Evolutionary conservation across 208 protist genomes (phyloP).

Genomic region (Cochliopodium minus): DNA sequence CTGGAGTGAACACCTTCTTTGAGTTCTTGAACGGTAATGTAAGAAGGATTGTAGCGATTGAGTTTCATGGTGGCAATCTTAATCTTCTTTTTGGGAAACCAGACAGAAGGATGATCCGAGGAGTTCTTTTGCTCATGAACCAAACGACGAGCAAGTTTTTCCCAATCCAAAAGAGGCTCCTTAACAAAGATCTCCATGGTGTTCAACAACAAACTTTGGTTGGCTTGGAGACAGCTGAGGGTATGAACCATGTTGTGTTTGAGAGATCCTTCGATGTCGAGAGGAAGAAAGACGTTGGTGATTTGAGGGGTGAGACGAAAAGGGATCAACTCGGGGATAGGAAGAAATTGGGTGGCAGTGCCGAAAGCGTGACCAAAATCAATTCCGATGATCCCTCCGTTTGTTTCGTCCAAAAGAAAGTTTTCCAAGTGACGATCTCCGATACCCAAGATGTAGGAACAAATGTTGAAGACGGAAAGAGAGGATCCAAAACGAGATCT

Average conservation of each 20-base stretch:
- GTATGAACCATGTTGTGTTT: slow-evolving; percentile 41
- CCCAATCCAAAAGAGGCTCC: slow-evolving; percentile 57
- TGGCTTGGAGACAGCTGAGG: slow-evolving; percentile 27
- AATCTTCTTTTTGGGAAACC: slow-evolving; percentile 42
- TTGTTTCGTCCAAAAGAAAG: slow-evolving; percentile 46
- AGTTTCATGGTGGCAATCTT: slow-evolving; percentile 34
- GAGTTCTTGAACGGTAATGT: slow-evolving; percentile 17
- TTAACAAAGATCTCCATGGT: slow-evolving; percentile 63
- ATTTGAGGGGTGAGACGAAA: slow-evolving; percentile 71
- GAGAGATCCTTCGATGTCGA: slow-evolving; percentile 36
- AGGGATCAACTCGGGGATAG: slow-evolving; percentile 71
- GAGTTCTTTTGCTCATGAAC: background rate
- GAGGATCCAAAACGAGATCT: slow-evolving; percentile 44
- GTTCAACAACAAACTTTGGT: slow-evolving; percentile 42
- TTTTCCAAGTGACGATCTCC: slow-evolving; percentile 77
- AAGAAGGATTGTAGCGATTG: slow-evolving; percentile 24
- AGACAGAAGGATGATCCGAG: background rate
- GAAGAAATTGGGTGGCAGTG: slow-evolving; percentile 46
- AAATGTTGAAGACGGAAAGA: slow-evolving; percentile 42
- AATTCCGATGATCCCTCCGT: slow-evolving; percentile 61
- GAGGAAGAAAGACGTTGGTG: slow-evolving; percentile 35
- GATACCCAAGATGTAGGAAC: slow-evolving; percentile 63
- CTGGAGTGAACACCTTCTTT: background rate
- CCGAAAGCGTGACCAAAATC: slow-evolving; percentile 83
- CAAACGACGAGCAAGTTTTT: slow-evolving; percentile 19